Evolutionary conservation across 2,329 filamentous ascomycete species (phyloP), one percentile per base, ranked within the genome.

Genomic region (Diaporthe sp.): DNA sequence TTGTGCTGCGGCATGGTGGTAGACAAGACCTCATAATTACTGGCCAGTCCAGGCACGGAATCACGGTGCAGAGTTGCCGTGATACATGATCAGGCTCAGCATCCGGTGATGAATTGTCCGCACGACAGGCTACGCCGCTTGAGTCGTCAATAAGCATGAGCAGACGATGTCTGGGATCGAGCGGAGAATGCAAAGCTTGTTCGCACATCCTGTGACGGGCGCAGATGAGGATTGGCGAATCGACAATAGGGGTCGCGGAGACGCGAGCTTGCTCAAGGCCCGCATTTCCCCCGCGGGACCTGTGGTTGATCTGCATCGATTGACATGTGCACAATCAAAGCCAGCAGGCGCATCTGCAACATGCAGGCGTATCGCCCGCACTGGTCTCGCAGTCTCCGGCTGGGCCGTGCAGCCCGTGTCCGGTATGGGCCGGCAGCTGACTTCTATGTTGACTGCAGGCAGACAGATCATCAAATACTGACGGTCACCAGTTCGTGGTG

Each of bases 401-500:
- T 22, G 22, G 22, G 9, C 19, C 31, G 62, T 61, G 58, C n/a
- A 61, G 22, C n/a, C 34, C 37, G 58, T 61, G n/a, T 39, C 25
- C 62, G 44, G 51, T 9, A 62, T 9, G 6, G 7, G 3, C n/a
- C 15, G 22, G 65, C 46, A 68, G 22, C 31, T 53, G 65, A 53
- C 31, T 15, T 3, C 8, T 53, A 3, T 10, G 9, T 5, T 19
- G 19, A 25, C 22, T 17, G n/a, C 49, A 39, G 44, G n/a, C 61
- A 19, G 44, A 37, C 19, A 53, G 31, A 25, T 31, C 1, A 68
- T 19, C 31, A 39, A 17, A 53, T n/a, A 6, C 15, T 55, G 46
- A 65, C 34, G 46, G 58, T 73, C 71, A 73, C 71, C 46, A 31
- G 71, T 51, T 62, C n/a, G 22, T 34, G 31, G 71, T 53, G 65